Evolutionary conservation across 1,284 basidiomycete genomes (phyloP).

Genomic region (Schizopora paradoxa): DNA sequence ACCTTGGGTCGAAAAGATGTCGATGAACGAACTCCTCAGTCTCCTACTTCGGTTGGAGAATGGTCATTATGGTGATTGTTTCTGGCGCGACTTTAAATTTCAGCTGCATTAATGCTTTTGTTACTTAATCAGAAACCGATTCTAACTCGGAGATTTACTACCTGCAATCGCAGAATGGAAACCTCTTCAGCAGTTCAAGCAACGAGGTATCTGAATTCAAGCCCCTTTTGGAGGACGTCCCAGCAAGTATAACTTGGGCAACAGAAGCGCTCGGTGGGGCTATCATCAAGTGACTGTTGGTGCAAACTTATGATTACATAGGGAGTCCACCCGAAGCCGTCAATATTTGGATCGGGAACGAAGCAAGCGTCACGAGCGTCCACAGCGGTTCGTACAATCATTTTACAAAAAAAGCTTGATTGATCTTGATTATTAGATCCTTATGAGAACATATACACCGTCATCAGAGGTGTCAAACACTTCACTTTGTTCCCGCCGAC

Average conservation of each 20-base stretch:
- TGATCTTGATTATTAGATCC: conserved; percentile 49
- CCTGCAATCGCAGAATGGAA: conserved; percentile 89
- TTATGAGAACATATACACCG: conserved; percentile 89
- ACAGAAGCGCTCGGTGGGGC: conserved; percentile 69
- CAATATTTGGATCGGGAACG: conserved; percentile 86
- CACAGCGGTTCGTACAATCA: conserved; percentile 61
- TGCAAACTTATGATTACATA: conserved; percentile 25
- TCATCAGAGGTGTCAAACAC: conserved; percentile 77
- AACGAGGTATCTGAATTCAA: conserved; percentile 53
- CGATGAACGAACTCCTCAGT: conserved; percentile 52
- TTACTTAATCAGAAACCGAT: neutral
- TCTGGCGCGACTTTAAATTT: too few species aligned
- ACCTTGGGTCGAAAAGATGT: conserved; percentile 64
- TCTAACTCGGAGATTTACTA: conserved; percentile 50
- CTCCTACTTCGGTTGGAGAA: conserved; percentile 36
- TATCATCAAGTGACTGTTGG: conserved; percentile 6
- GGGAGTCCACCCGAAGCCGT: conserved; percentile 77
- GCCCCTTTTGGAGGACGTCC: conserved; percentile 56
- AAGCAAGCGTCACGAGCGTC: conserved; percentile 72
- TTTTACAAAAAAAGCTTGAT: neutral
- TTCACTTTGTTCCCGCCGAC: conserved; percentile 84
- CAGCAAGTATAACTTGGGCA: conserved; percentile 66
- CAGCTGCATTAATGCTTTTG: neutral
- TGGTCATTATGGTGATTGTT: too few species aligned
- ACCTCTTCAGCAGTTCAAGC: conserved; percentile 54